Evolutionary conservation across 2,329 filamentous ascomycete genomes (phyloP), one percentile per base, ranked within the genome.

Genomic region (Juglanconis oblonga): DNA sequence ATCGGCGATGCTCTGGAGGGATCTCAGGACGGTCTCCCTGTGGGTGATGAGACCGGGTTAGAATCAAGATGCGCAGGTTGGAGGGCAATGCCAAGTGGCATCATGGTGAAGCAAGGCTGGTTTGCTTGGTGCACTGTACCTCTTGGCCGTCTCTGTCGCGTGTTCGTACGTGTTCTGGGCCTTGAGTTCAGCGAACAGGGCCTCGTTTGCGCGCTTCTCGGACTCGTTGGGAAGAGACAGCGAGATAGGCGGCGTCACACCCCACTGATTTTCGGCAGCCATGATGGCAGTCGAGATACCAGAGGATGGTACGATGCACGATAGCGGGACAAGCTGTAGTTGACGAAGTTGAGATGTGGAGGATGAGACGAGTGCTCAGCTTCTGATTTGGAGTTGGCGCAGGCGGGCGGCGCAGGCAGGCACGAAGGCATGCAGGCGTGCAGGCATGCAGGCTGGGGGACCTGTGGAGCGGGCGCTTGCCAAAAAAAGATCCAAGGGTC

Each of bases 111-210:
- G 31, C 24, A 24, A 24, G 24, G 24, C 24, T 24, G 24, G 24
- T 24, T 24, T 24, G 24, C 1, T 24, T 24, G 24, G 24, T 8
- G 10, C 24, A 59, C 61, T 35, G 63, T 76, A 91, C 91, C 93
- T 88, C 73, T 90, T 92, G 64, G 91, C 84, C 3, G 91, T 96
- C 71, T 96, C 95, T 48, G 90, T 82, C 13, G 87, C 83, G 55
- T 85, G 86, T 75, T 98, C 95, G 69, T 97, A 99, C 55, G 95
- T 97, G 76, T 96, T 94, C 76, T 97, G 91, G 45, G 82, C 82
- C 72, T 92, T 92, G 63, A 99, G 79, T 75, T 97, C 93, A 58
- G 90, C 86, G 59, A 97, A 84, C 49, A 99, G 83, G 58, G 87
- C 81, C 66, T 92, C 87, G 68, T 91, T 96, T 54, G 89, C 85